A percentile compares a stretch with the other conserved stretches of the same genome.
Conservation (phyloP, 1,284 basidiomycete species). For the Sporisorium scitamineum region DNA sequence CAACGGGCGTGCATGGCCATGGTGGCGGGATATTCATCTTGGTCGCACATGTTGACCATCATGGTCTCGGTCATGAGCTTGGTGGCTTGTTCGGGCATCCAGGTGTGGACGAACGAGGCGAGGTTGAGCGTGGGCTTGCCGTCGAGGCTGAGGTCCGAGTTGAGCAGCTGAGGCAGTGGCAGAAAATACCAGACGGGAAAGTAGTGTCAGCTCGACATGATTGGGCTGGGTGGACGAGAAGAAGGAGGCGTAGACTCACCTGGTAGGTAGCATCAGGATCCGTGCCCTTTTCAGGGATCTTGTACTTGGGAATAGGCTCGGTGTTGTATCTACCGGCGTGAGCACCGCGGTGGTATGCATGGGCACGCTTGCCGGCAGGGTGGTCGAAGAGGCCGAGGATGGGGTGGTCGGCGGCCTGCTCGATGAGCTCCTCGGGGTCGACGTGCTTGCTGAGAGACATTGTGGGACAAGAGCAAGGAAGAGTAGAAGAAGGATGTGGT, state of each 20-base stretch:
- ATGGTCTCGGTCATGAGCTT: constrained; percentile 73
- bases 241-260: constrained; percentile 6
- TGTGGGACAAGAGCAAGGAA: background rate
- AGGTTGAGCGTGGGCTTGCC: constrained; percentile 84
- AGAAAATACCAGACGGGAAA: background rate
- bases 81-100: constrained; percentile 73
- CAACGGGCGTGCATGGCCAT: constrained; percentile 70
- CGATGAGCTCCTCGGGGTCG: constrained; percentile 60
- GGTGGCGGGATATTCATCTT: constrained; percentile 84
- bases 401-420: constrained; percentile 60
- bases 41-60: constrained; percentile 83
- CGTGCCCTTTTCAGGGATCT: constrained; percentile 70
- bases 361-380: constrained; percentile 25
- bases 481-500: background rate
- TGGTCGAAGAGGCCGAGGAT: constrained; percentile 44
- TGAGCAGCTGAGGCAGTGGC: constrained; percentile 79
- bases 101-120: constrained; percentile 74
- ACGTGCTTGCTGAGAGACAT: constrained; percentile 66
- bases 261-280: constrained; percentile 70
- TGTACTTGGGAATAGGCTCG: constrained; percentile 69
- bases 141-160: constrained; percentile 77
- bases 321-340: constrained; percentile 64
- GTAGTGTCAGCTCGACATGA: background rate
- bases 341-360: constrained; percentile 31
- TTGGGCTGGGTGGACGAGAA: background rate